Evolutionary conservation across 345 rosid genomes (phyloP).

Genomic region (Syzygium aqueum): DNA sequence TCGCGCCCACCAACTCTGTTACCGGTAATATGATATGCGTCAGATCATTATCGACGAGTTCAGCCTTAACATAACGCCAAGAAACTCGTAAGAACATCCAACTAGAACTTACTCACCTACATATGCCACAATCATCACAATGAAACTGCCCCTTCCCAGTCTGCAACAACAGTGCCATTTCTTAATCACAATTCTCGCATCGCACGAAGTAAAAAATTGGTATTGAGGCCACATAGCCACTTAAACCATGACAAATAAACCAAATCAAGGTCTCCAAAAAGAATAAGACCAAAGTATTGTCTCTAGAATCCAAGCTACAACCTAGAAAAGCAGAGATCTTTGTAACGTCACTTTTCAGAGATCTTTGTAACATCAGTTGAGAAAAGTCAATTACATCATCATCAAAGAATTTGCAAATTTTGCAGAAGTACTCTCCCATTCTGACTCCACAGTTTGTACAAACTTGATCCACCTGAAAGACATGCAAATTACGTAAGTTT

Average conservation of each 20-base stretch:
- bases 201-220: neutral
- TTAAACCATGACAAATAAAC: neutral
- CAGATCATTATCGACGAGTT: neutral
- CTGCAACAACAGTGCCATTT: conserved; percentile 23
- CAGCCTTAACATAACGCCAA: neutral
- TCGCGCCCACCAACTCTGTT: conserved; percentile 84
- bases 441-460: conserved; percentile 96
- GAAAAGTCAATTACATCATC: conserved; percentile 53
- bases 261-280: neutral
- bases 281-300: neutral
- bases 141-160: conserved; percentile 70
- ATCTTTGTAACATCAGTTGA: neutral
- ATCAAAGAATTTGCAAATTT: conserved; percentile 85
- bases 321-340: neutral
- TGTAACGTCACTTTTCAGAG: neutral
- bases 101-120: conserved; percentile 45
- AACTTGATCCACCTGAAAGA: conserved; percentile 53
- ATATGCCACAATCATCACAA: conserved; percentile 95
- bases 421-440: conserved; percentile 95
- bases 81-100: neutral
- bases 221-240: neutral
- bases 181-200: neutral
- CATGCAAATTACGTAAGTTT: neutral
- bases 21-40: neutral
- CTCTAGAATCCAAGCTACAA: neutral